A percentile compares a stretch with the other conserved stretches of the same genome.
Evolutionary conservation across 441 rosid genomes (phyloP).

Genomic region (Populus hybrid): DNA sequence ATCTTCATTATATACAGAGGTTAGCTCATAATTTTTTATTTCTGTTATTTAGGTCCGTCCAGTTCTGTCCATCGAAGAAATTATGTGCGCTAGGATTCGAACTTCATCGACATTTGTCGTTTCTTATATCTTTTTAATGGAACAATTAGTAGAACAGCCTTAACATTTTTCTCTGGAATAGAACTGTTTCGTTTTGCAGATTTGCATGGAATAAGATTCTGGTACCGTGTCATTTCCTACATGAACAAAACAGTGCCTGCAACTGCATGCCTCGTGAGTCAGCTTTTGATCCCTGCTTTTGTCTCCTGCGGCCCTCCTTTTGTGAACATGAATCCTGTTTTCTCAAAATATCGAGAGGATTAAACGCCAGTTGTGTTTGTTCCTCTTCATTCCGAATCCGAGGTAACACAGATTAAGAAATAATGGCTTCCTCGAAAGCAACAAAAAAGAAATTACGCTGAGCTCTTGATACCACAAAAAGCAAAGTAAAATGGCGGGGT

Average conservation of each 20-base stretch:
- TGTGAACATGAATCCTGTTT: neutral
- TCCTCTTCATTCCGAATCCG: neutral
- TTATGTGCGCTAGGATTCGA: no score
- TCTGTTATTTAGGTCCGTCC: no score
- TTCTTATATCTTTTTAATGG: no score
- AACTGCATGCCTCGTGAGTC: neutral
- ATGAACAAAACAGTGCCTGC: neutral
- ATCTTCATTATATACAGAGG: no score
- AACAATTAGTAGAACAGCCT: neutral
- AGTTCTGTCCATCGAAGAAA: no score
- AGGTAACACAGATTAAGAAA: neutral
- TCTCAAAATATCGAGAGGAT: neutral
- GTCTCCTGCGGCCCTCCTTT: neutral
- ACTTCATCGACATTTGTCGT: no score
- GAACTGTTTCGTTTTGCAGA: neutral
- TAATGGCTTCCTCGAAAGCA: neutral
- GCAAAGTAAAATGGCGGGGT: neutral
- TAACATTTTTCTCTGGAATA: neutral
- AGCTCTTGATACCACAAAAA: neutral
- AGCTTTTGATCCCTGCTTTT: neutral
- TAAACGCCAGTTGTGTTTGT: neutral
- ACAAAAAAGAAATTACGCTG: neutral
- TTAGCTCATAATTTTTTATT: no score
- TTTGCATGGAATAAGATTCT: neutral
- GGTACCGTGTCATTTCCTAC: neutral